Conservation (phyloP, 129 eudicot genomes). For the Dittrichia graveolens region DNA sequence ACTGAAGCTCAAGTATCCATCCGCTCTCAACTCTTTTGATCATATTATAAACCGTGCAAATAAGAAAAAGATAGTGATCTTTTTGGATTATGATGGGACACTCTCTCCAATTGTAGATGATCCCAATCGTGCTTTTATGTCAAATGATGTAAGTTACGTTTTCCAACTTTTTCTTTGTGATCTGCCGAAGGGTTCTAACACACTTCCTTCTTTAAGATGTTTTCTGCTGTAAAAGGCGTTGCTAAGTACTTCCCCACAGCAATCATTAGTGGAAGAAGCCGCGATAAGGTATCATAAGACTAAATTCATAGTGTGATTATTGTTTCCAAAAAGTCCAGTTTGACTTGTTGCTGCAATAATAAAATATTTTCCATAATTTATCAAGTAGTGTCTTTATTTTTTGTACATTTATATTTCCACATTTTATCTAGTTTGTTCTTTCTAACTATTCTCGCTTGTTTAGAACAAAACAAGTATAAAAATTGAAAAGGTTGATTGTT, state of each 20-base stretch:
- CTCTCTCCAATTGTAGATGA: slow-evolving; percentile 93
- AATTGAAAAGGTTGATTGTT: neutral
- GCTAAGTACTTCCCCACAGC: slow-evolving; percentile 85
- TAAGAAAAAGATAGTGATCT: slow-evolving; percentile 65
- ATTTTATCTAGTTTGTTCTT: neutral
- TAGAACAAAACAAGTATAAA: neutral
- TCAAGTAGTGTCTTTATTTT: neutral
- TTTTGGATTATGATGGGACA: slow-evolving; percentile 91
- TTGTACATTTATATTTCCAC: neutral
- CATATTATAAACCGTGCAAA: slow-evolving; percentile 49
- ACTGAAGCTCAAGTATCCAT: slow-evolving; percentile 73
- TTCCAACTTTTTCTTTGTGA: neutral
- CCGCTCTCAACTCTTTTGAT: slow-evolving; percentile 70
- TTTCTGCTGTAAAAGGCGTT: slow-evolving; percentile 57
- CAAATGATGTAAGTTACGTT: slow-evolving; percentile 63
- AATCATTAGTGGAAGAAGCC: slow-evolving; percentile 85
- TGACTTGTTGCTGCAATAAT: neutral
- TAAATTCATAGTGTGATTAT: neutral
- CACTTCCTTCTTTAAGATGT: slow-evolving; percentile 56
- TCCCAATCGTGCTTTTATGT: slow-evolving; percentile 84
- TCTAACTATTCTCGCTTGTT: neutral
- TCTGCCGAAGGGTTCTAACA: slow-evolving; percentile 11
- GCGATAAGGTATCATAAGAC: slow-evolving; percentile 58
- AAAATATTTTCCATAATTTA: too few species aligned
- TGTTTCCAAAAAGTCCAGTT: neutral